phyloP scores from a whole-genome alignment of 805 yeast genomes.

The Cyberlindnera euphorbiae region DNA sequence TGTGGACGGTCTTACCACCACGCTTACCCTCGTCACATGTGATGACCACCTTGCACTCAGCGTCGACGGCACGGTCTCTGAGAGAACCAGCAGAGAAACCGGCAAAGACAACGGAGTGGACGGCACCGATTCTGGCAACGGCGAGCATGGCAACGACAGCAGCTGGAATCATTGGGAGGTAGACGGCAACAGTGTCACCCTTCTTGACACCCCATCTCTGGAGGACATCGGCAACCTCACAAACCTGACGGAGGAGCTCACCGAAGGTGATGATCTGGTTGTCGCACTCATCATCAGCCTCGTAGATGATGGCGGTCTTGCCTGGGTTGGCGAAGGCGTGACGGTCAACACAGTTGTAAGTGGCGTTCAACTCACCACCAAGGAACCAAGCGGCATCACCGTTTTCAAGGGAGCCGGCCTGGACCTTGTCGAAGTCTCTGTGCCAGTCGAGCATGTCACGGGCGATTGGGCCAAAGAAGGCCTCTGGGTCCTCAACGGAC shows the following conservation, averaged over 20 bases:
- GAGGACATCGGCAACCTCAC: slow-evolving; percentile 66
- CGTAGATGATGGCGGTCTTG: slow-evolving; percentile 72
- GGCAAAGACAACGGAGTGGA: slow-evolving; percentile 82
- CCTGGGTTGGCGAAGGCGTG: slow-evolving; percentile 69
- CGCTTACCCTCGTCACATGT: slow-evolving; percentile 81
- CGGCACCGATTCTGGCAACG: slow-evolving; percentile 74
- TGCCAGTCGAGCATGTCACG: slow-evolving; percentile 75
- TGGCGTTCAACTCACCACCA: slow-evolving; percentile 75
- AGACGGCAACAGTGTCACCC: slow-evolving; percentile 84
- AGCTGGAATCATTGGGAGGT: slow-evolving; percentile 83
- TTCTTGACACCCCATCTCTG: slow-evolving; percentile 62
- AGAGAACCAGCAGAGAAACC: slow-evolving; percentile 90
- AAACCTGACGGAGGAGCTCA: slow-evolving; percentile 66
- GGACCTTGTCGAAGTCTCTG: slow-evolving; percentile 71
- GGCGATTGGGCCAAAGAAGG: slow-evolving; percentile 78
- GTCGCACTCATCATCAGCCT: slow-evolving; percentile 70
- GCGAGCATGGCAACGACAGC: slow-evolving; percentile 75
- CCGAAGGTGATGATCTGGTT: slow-evolving; percentile 54
- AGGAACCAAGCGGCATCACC: slow-evolving; percentile 68
- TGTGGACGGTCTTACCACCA: slow-evolving; percentile 78
- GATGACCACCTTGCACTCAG: slow-evolving; percentile 64
- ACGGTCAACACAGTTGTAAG: slow-evolving; percentile 78
- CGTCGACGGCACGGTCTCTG: slow-evolving; percentile 84
- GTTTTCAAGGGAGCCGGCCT: slow-evolving; percentile 42
- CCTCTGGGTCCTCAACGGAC: slow-evolving; percentile 78